Evolutionary conservation across 306 rosid genomes (phyloP), one percentile per base, ranked within the genome.

Genomic region (Vigna reflexopilosa): DNA sequence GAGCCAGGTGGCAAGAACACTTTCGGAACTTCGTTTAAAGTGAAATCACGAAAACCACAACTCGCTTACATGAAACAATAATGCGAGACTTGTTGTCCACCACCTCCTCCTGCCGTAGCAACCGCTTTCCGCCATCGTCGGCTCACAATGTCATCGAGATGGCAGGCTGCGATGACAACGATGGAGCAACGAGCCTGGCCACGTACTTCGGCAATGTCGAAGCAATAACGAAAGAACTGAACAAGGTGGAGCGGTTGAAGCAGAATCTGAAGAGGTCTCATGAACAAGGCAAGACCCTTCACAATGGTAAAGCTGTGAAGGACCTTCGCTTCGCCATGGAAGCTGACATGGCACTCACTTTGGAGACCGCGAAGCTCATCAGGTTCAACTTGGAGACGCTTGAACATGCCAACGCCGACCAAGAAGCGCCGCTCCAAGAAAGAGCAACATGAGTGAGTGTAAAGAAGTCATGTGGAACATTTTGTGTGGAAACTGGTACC

Each of bases 261-360:
- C 24, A 84, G 20, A 84, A 36, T 51, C 94, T 94, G 30, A 84
- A 70, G 32, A 68, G 54, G 88, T 57, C 64, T 26, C 88, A 94
- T 67, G 93, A 94, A 58, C 84, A 94, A 81, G 84, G 91, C 90
- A 90, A 90, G 76, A 90, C 98, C 0, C 89, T 94, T n/a, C 91
- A 91, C 91, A 81, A 89, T 64, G 98, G 96, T 8, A 84, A 82
- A 52, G 83, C 90, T 49, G 87, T 94, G 28, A 90, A 76, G 87
- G 94, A 91, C 45, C 88, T 89, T 6, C 91, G 97, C 19, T 87
- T 96, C 26, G 87, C 93, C 2, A 94, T 94, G 97, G 98, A 94
- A 55, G 86, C 64, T 14, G 98, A 94, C 42, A 96, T 94, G 40
- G 14, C 89, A 0, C 81, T 86, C 16, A 88, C 98, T 0, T 87